A percentile compares a stretch with the other conserved stretches of the same genome.
phyloP scores from a whole-genome alignment of 2,329 filamentous ascomycete genomes.

The Coleophoma cylindrospora region DNA sequence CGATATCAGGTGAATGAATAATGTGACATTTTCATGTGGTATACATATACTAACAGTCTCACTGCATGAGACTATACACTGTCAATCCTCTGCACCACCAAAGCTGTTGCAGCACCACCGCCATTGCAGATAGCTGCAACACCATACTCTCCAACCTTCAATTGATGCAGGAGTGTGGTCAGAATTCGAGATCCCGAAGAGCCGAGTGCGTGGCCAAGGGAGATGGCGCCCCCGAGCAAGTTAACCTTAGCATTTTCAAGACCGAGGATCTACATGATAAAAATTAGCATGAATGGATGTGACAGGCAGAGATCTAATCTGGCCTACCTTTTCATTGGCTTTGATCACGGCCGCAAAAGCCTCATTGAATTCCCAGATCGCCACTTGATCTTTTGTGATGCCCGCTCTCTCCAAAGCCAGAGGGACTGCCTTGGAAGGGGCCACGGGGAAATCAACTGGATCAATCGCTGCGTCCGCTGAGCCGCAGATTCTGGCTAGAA shows the following conservation, averaged over 20 bases:
- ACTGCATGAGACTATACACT: slow-evolving; percentile 9
- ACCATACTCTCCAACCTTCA: slow-evolving; percentile 87
- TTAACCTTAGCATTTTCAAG: slow-evolving; percentile 79
- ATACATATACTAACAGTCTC: too few species aligned
- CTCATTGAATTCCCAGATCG: slow-evolving; percentile 98
- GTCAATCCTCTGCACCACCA: slow-evolving; percentile 83
- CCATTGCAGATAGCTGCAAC: slow-evolving; percentile 97
- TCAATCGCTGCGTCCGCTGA: slow-evolving; percentile 89
- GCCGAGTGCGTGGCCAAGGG: slow-evolving; percentile 84
- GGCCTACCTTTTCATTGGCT: slow-evolving; percentile 75
- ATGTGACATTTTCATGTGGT: too few species aligned
- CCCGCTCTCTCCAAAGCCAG: slow-evolving; percentile 84
- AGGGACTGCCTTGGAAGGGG: slow-evolving; percentile 87
- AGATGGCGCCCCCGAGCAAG: slow-evolving; percentile 84
- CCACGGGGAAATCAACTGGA: slow-evolving; percentile 89
- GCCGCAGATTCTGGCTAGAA: slow-evolving; percentile 80
- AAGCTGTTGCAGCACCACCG: slow-evolving; percentile 83
- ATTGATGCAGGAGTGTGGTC: slow-evolving; percentile 83
- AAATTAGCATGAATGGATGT: neutral
- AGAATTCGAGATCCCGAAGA: slow-evolving; percentile 91
- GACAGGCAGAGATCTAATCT: neutral
- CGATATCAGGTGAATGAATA: too few species aligned
- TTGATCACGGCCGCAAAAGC: slow-evolving; percentile 95
- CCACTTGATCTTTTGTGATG: slow-evolving; percentile 85
- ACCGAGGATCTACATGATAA: slow-evolving; percentile 42